Base-by-base conservation (phyloP, 169 alveolate genomes). In the Plasmodium vivax region DNA sequence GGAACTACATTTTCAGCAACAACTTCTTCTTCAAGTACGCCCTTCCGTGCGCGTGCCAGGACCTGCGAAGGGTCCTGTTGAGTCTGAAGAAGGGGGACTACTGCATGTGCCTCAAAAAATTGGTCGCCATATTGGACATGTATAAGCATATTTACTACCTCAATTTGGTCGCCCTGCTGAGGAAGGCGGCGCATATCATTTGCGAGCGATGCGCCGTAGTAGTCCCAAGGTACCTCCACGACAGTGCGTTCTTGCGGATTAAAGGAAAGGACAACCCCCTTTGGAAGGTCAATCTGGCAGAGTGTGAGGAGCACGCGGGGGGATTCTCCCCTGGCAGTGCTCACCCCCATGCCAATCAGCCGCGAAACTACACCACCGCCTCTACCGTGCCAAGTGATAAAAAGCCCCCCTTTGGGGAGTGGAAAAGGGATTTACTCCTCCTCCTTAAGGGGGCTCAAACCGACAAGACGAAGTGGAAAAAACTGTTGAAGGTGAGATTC, bases 1-100 rank as follows among this genome's bases (percentile, higher is more conserved):
- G 58, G 34, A 85, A 74, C 58, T 85, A 74, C 30, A 85, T 85
- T 32, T 85, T 85, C 80, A 85, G 93, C 56, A 85, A 85, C 79
- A 45, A 74, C 4, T 85, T 85, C 54, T 85, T 73, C 27, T 43
- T 85, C 36, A 85, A 85, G 41, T 85, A 85, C 41, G 43, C 27
- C 10, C 45, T 62, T 38, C 62, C 54, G 23, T 38, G 93, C 62
- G 8, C 73, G 2, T 30, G 43, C 51, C 41, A 43, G 34, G 58
- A 85, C 3, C 16, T 73, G 23, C 79, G 56, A 74, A 27, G 51
- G 19, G 30, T 74, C 32, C 36, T 85, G 27, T 51, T 27, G 3
- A 74, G 62, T 7, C 32, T 72, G 23, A 32, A 51, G 68, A 85
- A 51, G 41, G 84, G 77, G 41, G 62, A 85, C 38, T 85, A 85